phyloP scores from a whole-genome alignment of 2,329 filamentous ascomycete genomes.

The Colletotrichum caudatum region DNA sequence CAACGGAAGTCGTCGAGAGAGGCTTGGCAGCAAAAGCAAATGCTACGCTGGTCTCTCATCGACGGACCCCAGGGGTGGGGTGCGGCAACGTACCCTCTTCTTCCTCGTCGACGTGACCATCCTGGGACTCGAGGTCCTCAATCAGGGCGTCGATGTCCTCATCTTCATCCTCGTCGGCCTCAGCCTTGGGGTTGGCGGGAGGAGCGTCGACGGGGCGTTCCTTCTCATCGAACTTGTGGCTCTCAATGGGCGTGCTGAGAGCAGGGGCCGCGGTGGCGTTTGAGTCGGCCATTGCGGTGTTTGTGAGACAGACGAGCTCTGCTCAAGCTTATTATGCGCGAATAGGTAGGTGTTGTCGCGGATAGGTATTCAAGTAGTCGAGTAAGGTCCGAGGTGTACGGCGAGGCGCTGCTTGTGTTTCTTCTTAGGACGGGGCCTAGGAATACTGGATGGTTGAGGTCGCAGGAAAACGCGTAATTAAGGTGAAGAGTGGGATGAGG shows the following conservation, averaged over 20 bases:
- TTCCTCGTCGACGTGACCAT: constrained; percentile 76
- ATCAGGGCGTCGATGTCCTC: constrained; percentile 90
- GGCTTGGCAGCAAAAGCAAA: background rate
- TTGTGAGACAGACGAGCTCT: constrained; percentile 40
- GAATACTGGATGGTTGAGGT: constrained; percentile 39
- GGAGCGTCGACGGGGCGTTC: constrained; percentile 53
- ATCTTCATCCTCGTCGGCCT: constrained; percentile 77
- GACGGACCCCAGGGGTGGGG: background rate
- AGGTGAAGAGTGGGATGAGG: constrained; percentile 37
- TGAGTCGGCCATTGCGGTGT: constrained; percentile 65
- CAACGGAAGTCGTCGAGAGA: no score
- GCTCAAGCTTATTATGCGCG: constrained; percentile 41
- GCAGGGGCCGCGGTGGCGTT: constrained; percentile 65
- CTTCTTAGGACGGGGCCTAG: constrained; percentile 39
- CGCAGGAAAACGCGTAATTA: constrained; percentile 41
- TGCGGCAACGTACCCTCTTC: constrained; percentile 61
- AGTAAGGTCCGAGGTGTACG: constrained; percentile 19
- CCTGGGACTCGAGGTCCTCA: constrained; percentile 85
- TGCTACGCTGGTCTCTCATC: background rate
- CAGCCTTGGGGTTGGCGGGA: constrained; percentile 57
- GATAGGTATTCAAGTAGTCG: constrained; percentile 31
- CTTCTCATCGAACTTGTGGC: constrained; percentile 76
- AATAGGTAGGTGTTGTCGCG: constrained; percentile 25
- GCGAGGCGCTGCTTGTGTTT: constrained; percentile 33
- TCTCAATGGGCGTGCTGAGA: constrained; percentile 74